Percentiles rank a stretch among this genome's conserved stretches.
These are phyloP conservation scores for Venturia pyrina DNA, from an alignment of 2,329 filamentous ascomycete genomes.

Conservation along the genomic window DNA sequence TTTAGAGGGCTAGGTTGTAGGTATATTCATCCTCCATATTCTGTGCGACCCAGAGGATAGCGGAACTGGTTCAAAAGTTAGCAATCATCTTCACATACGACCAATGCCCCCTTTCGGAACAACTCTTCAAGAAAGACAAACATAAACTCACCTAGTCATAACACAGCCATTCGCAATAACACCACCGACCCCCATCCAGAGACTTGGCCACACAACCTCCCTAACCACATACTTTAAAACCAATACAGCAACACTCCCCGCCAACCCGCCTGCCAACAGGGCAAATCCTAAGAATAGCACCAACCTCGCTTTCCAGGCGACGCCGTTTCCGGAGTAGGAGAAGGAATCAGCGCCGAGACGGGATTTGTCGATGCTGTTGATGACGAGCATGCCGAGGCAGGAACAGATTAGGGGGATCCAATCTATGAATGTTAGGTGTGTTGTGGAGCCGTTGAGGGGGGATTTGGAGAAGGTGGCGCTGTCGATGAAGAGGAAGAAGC, in stretches of 20 bases:
- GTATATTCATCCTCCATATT: slow-evolving; percentile 67
- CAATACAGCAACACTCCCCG: slow-evolving; percentile 57
- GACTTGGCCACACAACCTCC: slow-evolving; percentile 48
- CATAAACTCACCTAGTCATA: slow-evolving; percentile 51
- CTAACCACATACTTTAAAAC: slow-evolving; percentile 57
- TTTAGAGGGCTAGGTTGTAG: slow-evolving; percentile 54
- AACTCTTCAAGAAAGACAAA: background rate
- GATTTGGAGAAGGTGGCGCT: slow-evolving; percentile 55
- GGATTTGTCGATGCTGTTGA: slow-evolving; percentile 62
- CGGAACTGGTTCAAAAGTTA: slow-evolving; percentile 37
- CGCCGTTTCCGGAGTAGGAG: slow-evolving; percentile 53
- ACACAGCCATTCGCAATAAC: slow-evolving; percentile 54
- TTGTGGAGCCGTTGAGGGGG: slow-evolving; percentile 47
- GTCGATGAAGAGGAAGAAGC: slow-evolving; percentile 61
- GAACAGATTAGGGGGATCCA: slow-evolving; percentile 65
- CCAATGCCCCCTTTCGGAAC: too few relatives aligned
- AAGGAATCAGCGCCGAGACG: slow-evolving; percentile 54
- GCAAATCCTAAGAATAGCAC: slow-evolving; percentile 62
- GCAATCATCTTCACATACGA: slow-evolving; percentile 11
- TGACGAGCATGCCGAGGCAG: slow-evolving; percentile 59
- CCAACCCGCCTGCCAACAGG: slow-evolving; percentile 56
- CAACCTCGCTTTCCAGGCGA: slow-evolving; percentile 61
- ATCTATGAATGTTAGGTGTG: slow-evolving; percentile 60
- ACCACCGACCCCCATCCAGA: slow-evolving; percentile 60
- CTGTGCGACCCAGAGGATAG: slow-evolving; percentile 59